phyloP scores from a whole-genome alignment of 1,284 basidiomycete species.

The Pholiota adiposa region DNA sequence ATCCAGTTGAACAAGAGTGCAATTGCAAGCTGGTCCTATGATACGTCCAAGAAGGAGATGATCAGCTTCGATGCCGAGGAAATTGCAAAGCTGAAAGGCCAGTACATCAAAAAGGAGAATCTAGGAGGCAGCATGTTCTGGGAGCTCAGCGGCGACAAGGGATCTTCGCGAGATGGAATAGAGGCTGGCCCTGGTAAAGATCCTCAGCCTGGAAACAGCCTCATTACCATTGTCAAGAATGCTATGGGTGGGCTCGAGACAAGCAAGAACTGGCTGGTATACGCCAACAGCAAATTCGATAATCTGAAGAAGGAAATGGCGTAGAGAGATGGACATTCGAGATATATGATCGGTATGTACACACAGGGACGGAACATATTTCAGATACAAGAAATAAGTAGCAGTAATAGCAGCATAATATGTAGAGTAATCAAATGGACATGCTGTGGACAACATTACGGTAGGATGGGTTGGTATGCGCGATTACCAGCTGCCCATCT shows the following conservation, averaged over 20 bases:
- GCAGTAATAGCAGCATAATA: not conserved
- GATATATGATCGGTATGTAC: not conserved
- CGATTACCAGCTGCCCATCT: slow-evolving; percentile 79
- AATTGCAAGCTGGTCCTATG: slow-evolving; percentile 77
- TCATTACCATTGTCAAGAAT: slow-evolving; percentile 72
- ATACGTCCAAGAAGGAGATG: slow-evolving; percentile 72
- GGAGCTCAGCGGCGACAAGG: slow-evolving; percentile 85
- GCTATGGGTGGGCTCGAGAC: slow-evolving; percentile 75
- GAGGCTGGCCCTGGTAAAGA: slow-evolving; percentile 71
- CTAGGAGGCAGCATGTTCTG: slow-evolving; percentile 87
- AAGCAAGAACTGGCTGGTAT: slow-evolving; percentile 70
- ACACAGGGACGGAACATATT: not conserved
- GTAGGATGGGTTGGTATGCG: slow-evolving; percentile 58
- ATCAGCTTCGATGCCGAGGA: slow-evolving; percentile 80
- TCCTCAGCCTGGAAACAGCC: slow-evolving; percentile 59
- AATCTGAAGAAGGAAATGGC: slow-evolving; percentile 76
- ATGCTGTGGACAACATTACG: not conserved
- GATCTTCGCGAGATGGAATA: slow-evolving; percentile 64
- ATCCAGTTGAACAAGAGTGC: slow-evolving; percentile 59
- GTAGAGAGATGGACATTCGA: slow-evolving; percentile 12
- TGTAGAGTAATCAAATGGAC: not conserved
- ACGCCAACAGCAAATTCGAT: slow-evolving; percentile 74
- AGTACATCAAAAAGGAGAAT: slow-evolving; percentile 72
- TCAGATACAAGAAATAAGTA: not conserved
- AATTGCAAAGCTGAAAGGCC: slow-evolving; percentile 71